A percentile compares a stretch with the other conserved stretches of the same genome.
Conservation (phyloP, 2,329 filamentous ascomycete genomes). For the Alternaria burnsii region DNA sequence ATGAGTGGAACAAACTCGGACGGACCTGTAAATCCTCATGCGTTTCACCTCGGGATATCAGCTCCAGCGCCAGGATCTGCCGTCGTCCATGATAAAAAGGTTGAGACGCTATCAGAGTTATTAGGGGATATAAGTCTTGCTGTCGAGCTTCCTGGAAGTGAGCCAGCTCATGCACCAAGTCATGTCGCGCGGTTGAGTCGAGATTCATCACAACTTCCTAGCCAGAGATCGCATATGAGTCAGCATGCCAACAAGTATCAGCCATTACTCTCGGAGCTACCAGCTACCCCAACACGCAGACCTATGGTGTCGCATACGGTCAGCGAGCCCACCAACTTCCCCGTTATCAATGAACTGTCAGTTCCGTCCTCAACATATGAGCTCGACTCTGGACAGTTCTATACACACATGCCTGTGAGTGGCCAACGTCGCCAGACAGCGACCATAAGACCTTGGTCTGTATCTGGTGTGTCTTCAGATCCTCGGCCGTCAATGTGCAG, state of each 20-base stretch:
- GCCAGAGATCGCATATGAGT: too few relatives aligned
- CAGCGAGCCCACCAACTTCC: constrained; percentile 9
- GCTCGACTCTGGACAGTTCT: not conserved
- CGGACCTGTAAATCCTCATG: constrained; percentile 32
- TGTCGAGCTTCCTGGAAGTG: constrained; percentile 16
- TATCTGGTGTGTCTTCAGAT: not conserved
- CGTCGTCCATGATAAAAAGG: not conserved
- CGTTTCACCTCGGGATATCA: constrained; percentile 7
- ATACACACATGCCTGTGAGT: too few relatives aligned
- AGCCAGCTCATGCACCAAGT: constrained; percentile 12
- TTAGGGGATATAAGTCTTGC: constrained; percentile 19
- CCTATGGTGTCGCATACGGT: constrained; percentile 12
- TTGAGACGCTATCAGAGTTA: constrained; percentile 14
- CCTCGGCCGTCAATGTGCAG: not conserved
- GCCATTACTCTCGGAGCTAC: constrained; percentile 1
- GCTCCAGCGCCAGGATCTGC: not conserved
- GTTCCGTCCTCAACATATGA: not conserved
- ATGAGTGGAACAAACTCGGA: constrained; percentile 30
- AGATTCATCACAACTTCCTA: not conserved
- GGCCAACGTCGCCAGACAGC: not conserved
- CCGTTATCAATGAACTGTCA: not conserved
- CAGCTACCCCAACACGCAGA: constrained; percentile 10
- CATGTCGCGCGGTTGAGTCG: not conserved
- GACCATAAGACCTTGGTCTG: not conserved
- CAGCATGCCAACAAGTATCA: not conserved